Evolutionary conservation across 108 stramenopile species (phyloP).

Genomic region (Seminavis robusta): DNA sequence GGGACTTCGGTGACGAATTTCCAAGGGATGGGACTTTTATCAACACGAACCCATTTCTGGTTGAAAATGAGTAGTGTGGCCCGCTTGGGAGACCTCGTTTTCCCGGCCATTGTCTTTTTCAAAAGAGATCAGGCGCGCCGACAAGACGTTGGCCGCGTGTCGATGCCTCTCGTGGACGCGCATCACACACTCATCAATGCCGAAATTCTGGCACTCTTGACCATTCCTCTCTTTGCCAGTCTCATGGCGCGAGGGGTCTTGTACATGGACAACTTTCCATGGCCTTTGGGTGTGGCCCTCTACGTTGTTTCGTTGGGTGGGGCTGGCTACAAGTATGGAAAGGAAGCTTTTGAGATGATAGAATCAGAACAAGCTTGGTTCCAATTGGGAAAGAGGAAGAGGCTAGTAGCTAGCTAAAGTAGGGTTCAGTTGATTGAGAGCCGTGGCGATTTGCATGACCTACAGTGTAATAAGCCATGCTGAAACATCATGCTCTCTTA

Average conservation of each 20-base stretch:
- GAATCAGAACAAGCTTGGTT: too few relatives aligned
- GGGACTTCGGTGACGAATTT: slow-evolving; percentile 59
- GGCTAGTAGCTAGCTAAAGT: too few relatives aligned
- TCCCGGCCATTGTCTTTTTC: slow-evolving; percentile 8
- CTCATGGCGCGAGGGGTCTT: slow-evolving; percentile 29
- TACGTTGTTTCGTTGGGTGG: too few relatives aligned
- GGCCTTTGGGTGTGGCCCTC: too few relatives aligned
- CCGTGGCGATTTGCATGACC: too few relatives aligned
- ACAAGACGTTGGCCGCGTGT: too few relatives aligned
- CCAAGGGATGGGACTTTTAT: slow-evolving; percentile 79
- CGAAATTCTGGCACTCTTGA: slow-evolving; percentile 11
- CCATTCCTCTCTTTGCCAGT: slow-evolving; percentile 25
- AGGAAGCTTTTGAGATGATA: too few relatives aligned
- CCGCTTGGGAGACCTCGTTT: slow-evolving; percentile 5
- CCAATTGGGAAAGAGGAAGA: too few relatives aligned
- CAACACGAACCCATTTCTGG: slow-evolving; percentile 80
- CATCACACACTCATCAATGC: slow-evolving; percentile 21
- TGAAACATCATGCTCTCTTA: too few relatives aligned
- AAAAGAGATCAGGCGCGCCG: not conserved
- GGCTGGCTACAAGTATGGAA: too few relatives aligned
- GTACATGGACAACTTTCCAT: slow-evolving; percentile 12
- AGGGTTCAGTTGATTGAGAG: too few relatives aligned
- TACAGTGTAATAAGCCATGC: too few relatives aligned
- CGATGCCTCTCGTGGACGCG: slow-evolving; percentile 12
- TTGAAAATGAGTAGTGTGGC: slow-evolving; percentile 65